Percentiles rank a stretch among this genome's conserved stretches.
Evolutionary conservation across 2,329 filamentous ascomycete species (phyloP).

Genomic region (Hymenotorrendiella dingleyae): DNA sequence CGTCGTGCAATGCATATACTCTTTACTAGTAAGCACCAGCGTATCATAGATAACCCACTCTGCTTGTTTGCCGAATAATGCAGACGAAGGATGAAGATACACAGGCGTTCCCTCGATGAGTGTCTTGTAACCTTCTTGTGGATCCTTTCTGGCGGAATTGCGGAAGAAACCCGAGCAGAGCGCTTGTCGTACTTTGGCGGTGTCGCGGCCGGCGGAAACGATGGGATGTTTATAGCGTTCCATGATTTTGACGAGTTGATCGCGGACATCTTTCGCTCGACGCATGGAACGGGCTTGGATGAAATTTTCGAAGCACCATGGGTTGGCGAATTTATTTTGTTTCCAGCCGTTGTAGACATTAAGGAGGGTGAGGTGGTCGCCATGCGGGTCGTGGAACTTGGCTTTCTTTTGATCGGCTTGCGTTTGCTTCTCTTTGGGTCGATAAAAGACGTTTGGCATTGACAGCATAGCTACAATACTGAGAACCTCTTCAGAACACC

Average conservation of each 20-base stretch:
- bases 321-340: slow-evolving; percentile 68
- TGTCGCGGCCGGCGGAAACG: slow-evolving; percentile 80
- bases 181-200: slow-evolving; percentile 78
- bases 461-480: slow-evolving; percentile 94
- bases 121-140: slow-evolving; percentile 95
- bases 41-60: slow-evolving; percentile 95
- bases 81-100: slow-evolving; percentile 86
- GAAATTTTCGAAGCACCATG: slow-evolving; percentile 98
- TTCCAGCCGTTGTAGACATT: slow-evolving; percentile 99
- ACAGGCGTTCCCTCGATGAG: slow-evolving; percentile 92
- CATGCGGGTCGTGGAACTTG: slow-evolving; percentile 92
- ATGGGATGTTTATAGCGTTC: slow-evolving; percentile 80
- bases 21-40: slow-evolving; percentile 87
- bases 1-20: slow-evolving; percentile 96
- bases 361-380: slow-evolving; percentile 88
- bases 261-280: slow-evolving; percentile 84
- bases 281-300: slow-evolving; percentile 88
- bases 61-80: slow-evolving; percentile 89
- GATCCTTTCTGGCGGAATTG: slow-evolving; percentile 90
- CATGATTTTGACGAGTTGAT: slow-evolving; percentile 92
- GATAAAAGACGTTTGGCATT: slow-evolving; percentile 81
- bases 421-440: slow-evolving; percentile 93
- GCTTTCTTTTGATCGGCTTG: slow-evolving; percentile 97
- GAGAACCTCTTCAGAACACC: slow-evolving; percentile 89
- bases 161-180: slow-evolving; percentile 94